phyloP scores from a whole-genome alignment of 2,329 filamentous ascomycete genomes.

The Diaporthe vexans region DNA sequence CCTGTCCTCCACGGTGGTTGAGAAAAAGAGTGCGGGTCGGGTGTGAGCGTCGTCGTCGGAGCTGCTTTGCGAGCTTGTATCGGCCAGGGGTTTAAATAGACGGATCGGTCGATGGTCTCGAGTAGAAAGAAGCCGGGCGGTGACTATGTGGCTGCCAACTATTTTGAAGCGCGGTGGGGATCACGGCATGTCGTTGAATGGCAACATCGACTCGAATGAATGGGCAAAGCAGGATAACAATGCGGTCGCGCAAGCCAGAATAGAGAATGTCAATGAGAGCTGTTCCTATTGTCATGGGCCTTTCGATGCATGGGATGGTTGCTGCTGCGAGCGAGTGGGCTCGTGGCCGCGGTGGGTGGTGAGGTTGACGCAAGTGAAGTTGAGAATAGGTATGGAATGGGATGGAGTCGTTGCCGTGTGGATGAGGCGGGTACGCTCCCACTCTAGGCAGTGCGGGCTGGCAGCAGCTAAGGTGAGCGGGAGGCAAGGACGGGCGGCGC shows the following conservation, averaged over 20 bases:
- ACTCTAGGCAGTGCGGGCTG: slow-evolving; percentile 29
- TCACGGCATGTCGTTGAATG: slow-evolving; percentile 18
- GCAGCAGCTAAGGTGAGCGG: slow-evolving; percentile 29
- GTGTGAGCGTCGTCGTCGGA: slow-evolving; percentile 6
- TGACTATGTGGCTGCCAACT: slow-evolving; percentile 13
- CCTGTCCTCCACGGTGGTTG: neutral
- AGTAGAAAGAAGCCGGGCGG: neutral
- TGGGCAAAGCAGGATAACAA: slow-evolving; percentile 25
- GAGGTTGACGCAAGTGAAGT: slow-evolving; percentile 10
- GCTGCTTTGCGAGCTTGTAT: neutral
- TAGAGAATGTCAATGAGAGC: neutral
- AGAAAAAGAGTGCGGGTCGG: neutral
- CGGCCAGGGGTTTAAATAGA: neutral
- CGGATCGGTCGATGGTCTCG: neutral
- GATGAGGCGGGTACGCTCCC: slow-evolving; percentile 30
- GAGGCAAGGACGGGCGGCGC: slow-evolving; percentile 27
- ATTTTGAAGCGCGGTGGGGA: slow-evolving; percentile 9
- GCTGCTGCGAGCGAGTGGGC: slow-evolving; percentile 20
- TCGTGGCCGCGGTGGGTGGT: slow-evolving; percentile 25
- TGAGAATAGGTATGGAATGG: slow-evolving; percentile 31
- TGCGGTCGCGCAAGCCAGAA: slow-evolving; percentile 29
- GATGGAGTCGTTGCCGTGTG: slow-evolving; percentile 17
- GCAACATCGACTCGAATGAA: neutral
- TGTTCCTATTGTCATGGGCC: slow-evolving; percentile 19
- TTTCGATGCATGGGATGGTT: slow-evolving; percentile 2